A percentile compares a stretch with the other conserved stretches of the same genome.
Conservation (phyloP, 2,329 filamentous ascomycete genomes). For the Pseudocercospora macadamiae region DNA sequence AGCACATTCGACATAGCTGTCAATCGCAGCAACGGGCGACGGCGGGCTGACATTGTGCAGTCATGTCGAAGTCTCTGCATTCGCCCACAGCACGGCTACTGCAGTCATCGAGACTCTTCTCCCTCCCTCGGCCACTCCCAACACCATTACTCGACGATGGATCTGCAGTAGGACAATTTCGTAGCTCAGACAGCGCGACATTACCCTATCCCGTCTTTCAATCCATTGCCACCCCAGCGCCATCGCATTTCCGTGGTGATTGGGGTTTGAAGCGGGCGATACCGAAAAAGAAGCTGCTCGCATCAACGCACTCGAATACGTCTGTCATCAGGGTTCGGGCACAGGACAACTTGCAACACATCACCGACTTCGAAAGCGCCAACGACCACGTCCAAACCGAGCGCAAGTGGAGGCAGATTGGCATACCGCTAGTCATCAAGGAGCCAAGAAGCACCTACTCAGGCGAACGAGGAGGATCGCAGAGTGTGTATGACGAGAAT, state of each 20-base stretch:
- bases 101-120: slow-evolving; percentile 86
- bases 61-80: slow-evolving; percentile 43
- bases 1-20: not conserved
- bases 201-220: slow-evolving; percentile 78
- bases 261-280: slow-evolving; percentile 91
- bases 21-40: not conserved
- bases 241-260: slow-evolving; percentile 76
- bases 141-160: slow-evolving; percentile 53
- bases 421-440: slow-evolving; percentile 66
- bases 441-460: slow-evolving; percentile 28
- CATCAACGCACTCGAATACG: slow-evolving; percentile 70
- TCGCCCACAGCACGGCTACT: slow-evolving; percentile 71
- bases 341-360: slow-evolving; percentile 81
- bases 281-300: slow-evolving; percentile 60
- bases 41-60: not conserved
- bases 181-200: slow-evolving; percentile 70
- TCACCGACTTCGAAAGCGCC: slow-evolving; percentile 86
- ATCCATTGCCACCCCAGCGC: slow-evolving; percentile 74
- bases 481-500: slow-evolving; percentile 46
- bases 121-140: slow-evolving; percentile 76
- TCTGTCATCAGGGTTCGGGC: slow-evolving; percentile 75
- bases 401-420: slow-evolving; percentile 83
- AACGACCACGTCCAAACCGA: slow-evolving; percentile 79
- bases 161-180: slow-evolving; percentile 54
- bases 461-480: slow-evolving; percentile 7